Evolutionary conservation across 257 asterid genomes (phyloP), one percentile per base, ranked within the genome.

Genomic region (Plantago elongata): DNA sequence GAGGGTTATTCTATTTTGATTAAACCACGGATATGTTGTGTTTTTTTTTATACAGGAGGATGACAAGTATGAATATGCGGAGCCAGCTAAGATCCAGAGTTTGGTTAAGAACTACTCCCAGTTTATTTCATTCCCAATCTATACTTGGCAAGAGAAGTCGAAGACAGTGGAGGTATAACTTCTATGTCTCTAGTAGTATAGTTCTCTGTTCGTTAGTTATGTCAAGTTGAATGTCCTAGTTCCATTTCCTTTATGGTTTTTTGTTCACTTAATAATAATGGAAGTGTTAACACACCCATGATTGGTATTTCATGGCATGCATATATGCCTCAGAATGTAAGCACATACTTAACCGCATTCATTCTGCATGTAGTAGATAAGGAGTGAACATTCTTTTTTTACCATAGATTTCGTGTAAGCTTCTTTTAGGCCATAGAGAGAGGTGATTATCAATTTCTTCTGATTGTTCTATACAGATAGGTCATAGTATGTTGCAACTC

Each of bases 41-140:
- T 51, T 30, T 66, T 14, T 66, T 14, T 38, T 34, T 30, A 58
- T 69, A 70, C 89, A 92, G 97, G 95, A 89, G 8, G 99, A 92
- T 44, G 97, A 92, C 58, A 92, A 92, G 75, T 92, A 89, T 46
- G 98, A 92, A 71, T 92, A 79, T 66, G 73, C 97, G 0, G 98
- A 92, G 80, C 91, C 97, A 48, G 51, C 77, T 40, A 89, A 78
- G 80, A 84, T 92, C 72, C 96, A 81, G 84, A 78, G 63, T 73
- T 85, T 92, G 86, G 98, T 92, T 82, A 92, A 89, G 80, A 92
- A 86, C 71, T 92, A 92, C 69, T 92, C 98, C 15, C 98, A 92
- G 66, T 92, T 92, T 62, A 95, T 92, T 59, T 84, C 97, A 8
- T 92, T 92, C 68, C 98, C 98, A 40, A 92, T 92, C 71, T 89